Evolutionary conservation across 257 asterid species (phyloP).

Genomic region (Echium plantagineum): DNA sequence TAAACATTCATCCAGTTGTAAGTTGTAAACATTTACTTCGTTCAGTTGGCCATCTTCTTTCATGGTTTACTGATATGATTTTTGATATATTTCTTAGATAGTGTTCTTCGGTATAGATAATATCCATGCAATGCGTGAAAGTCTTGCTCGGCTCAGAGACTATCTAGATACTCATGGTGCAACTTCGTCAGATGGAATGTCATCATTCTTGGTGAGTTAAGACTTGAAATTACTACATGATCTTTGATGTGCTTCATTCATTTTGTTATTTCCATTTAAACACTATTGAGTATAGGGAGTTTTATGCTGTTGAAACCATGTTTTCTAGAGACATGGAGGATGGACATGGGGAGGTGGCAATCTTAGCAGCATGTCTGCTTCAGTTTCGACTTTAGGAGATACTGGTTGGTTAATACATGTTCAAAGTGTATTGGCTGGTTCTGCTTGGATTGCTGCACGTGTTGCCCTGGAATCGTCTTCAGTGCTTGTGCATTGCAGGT

Average conservation of each 20-base stretch:
- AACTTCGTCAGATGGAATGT: slow-evolving; percentile 89
- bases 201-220: slow-evolving; percentile 75
- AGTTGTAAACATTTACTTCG: not conserved
- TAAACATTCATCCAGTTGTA: slow-evolving; percentile 4
- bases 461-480: slow-evolving; percentile 91
- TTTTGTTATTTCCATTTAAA: not conserved
- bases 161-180: slow-evolving; percentile 94
- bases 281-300: not conserved
- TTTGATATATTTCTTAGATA: slow-evolving; percentile 32
- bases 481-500: slow-evolving; percentile 99
- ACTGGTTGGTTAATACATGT: slow-evolving; percentile 98
- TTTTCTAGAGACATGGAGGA: slow-evolving; percentile 81
- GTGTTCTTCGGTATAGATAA: slow-evolving; percentile 98
- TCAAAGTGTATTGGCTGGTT: slow-evolving; percentile 92
- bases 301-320: not conserved
- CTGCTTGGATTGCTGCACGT: slow-evolving; percentile 99
- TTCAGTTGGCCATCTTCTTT: not conserved
- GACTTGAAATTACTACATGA: not conserved
- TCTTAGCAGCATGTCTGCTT: slow-evolving; percentile 99
- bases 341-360: slow-evolving; percentile 99
- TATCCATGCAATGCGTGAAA: slow-evolving; percentile 95
- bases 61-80: not conserved
- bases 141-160: slow-evolving; percentile 83
- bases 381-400: slow-evolving; percentile 94
- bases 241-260: not conserved